A percentile compares a stretch with the other conserved stretches of the same genome.
phyloP scores from a whole-genome alignment of 352 stramenopile genomes.

The Phytophthora sansomeana region DNA sequence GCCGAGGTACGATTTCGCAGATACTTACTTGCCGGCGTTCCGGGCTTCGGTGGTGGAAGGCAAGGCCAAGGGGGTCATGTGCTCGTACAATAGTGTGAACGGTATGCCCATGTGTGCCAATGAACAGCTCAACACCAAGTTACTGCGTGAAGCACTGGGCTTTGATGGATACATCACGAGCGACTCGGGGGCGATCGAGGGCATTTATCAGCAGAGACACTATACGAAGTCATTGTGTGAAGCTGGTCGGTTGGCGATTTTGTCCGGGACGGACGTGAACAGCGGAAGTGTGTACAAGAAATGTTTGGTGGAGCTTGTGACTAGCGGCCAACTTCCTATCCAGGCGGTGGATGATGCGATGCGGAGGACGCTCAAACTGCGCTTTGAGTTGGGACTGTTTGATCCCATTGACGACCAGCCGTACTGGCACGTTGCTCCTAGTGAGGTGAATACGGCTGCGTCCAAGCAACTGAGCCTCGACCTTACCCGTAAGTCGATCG shows the following conservation, averaged over 20 bases:
- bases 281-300: slow-evolving; percentile 84
- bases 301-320: slow-evolving; percentile 72
- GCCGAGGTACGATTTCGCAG: slow-evolving; percentile 90
- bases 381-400: slow-evolving; percentile 94
- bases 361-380: slow-evolving; percentile 79
- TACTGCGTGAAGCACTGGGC: slow-evolving; percentile 78
- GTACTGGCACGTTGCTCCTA: slow-evolving; percentile 77
- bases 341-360: slow-evolving; percentile 69
- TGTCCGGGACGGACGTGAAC: slow-evolving; percentile 89
- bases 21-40: slow-evolving; percentile 94
- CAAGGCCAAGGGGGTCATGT: slow-evolving; percentile 93
- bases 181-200: slow-evolving; percentile 92
- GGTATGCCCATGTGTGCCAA: slow-evolving; percentile 94
- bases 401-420: slow-evolving; percentile 86
- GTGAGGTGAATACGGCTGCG: slow-evolving; percentile 74
- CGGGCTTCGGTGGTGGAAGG: slow-evolving; percentile 82
- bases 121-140: slow-evolving; percentile 65
- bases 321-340: slow-evolving; percentile 54
- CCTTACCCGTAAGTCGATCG: slow-evolving; percentile 88
- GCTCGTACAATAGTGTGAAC: slow-evolving; percentile 97
- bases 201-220: slow-evolving; percentile 80
- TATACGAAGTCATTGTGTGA: slow-evolving; percentile 83
- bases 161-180: slow-evolving; percentile 97
- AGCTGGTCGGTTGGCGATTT: slow-evolving; percentile 62
- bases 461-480: slow-evolving; percentile 76